Conservation (phyloP, 2,329 filamentous ascomycete species). For the Ascochyta clinopodiicola region DNA sequence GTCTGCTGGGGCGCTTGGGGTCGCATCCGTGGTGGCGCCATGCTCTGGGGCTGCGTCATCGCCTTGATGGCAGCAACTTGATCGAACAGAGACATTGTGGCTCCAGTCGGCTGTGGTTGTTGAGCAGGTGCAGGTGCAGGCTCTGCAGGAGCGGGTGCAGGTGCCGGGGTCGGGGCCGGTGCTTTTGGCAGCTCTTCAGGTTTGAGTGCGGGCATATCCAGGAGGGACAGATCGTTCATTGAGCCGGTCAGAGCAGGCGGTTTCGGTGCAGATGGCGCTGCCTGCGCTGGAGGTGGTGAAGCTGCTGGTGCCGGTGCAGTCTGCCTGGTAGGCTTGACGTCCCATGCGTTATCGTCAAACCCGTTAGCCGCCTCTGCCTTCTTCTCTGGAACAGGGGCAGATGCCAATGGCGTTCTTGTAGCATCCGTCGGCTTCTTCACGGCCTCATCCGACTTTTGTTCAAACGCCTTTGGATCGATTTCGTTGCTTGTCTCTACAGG, state of each 20-base stretch:
- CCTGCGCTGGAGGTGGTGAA: conserved; percentile 50
- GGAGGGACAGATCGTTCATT: conserved; percentile 71
- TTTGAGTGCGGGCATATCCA: conserved; percentile 56
- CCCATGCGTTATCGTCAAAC: conserved; percentile 98
- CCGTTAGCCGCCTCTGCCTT: conserved; percentile 58
- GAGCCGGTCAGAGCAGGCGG: conserved; percentile 65
- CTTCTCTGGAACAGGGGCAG: conserved; percentile 57
- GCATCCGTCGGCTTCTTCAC: conserved; percentile 55
- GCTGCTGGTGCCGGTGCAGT: conserved; percentile 47
- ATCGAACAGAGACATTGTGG: conserved; percentile 46
- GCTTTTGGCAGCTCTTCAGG: conserved; percentile 43
- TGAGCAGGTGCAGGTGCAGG: conserved; percentile 46
- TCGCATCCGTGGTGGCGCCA: conserved; percentile 65
- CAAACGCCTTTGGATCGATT: conserved; percentile 86
- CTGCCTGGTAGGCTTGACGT: conserved; percentile 82
- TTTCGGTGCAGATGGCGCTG: conserved; percentile 53
- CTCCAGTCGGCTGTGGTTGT: conserved; percentile 54
- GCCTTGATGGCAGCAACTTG: conserved; percentile 49
- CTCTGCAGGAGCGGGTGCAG: conserved; percentile 47
- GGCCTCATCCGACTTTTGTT: conserved; percentile 60
- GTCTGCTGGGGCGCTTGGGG: conserved; percentile 73
- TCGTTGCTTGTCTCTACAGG: conserved; percentile 84
- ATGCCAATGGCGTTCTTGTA: conserved; percentile 57
- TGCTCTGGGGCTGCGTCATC: conserved; percentile 44
- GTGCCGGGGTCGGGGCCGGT: conserved; percentile 53